A percentile compares a stretch with the other conserved stretches of the same genome.
These are phyloP conservation scores for Phytophthora agathidicida DNA, from an alignment of 352 stramenopile genomes.

Conservation along the genomic window DNA sequence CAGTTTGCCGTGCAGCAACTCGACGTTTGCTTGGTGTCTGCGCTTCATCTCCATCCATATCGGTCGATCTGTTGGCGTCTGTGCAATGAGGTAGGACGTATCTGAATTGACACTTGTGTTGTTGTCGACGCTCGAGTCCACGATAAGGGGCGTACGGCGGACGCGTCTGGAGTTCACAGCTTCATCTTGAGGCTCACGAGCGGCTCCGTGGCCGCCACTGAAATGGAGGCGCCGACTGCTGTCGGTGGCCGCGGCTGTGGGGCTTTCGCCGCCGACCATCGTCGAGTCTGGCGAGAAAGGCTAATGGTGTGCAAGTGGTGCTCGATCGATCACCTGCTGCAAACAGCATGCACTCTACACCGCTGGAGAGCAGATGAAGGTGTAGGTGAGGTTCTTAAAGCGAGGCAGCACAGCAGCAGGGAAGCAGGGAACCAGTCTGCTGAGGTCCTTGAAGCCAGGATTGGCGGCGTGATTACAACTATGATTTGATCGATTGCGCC, in stretches of 20 bases:
- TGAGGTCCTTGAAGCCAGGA: slow-evolving; percentile 6
- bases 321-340: too few species aligned
- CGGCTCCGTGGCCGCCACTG: slow-evolving; percentile 17
- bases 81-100: slow-evolving; percentile 9
- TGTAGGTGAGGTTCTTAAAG: not conserved
- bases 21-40: slow-evolving; percentile 14
- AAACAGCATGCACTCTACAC: slow-evolving; percentile 1
- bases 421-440: not conserved
- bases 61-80: slow-evolving; percentile 9
- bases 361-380: not conserved
- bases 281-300: not conserved
- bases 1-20: slow-evolving; percentile 20
- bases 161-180: slow-evolving; percentile 3
- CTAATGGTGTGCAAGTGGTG: not conserved
- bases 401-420: not conserved
- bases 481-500: not conserved
- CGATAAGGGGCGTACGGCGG: slow-evolving; percentile 1
- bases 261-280: slow-evolving; percentile 7
- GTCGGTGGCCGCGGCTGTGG: not conserved
- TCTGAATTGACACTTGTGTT: slow-evolving; percentile 4
- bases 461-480: slow-evolving; percentile 2
- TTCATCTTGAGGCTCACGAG: slow-evolving; percentile 21
- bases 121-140: too few species aligned
- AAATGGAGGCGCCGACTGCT: slow-evolving; percentile 12
- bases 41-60: slow-evolving; percentile 22